A percentile compares a stretch with the other conserved stretches of the same genome.
These are phyloP conservation scores for Aureobasidium sp. DNA, from an alignment of 2,329 filamentous ascomycete species.

Conservation along the genomic window DNA sequence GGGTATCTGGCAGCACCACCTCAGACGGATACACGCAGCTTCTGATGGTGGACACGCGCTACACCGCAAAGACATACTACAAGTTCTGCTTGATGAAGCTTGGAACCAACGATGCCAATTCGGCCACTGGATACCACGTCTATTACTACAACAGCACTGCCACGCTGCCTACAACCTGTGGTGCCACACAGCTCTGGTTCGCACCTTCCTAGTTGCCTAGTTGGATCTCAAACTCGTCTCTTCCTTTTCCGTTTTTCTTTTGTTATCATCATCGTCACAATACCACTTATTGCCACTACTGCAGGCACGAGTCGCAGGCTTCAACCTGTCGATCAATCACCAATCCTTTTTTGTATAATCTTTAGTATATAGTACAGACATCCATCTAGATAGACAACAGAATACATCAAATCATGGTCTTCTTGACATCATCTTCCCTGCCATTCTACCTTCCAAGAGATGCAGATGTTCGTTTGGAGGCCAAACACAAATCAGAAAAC, in stretches of 20 bases:
- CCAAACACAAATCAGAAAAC: too few species aligned
- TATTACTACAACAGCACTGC: slow-evolving; percentile 9
- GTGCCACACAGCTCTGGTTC: slow-evolving; percentile 3
- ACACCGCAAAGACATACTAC: slow-evolving; percentile 4
- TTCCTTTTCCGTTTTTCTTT: background rate
- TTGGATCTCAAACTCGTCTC: background rate
- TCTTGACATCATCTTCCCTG: too few species aligned
- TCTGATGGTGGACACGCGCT: slow-evolving; percentile 11
- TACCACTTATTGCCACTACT: background rate
- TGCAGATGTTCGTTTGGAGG: background rate
- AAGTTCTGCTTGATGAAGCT: slow-evolving; percentile 9
- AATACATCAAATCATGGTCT: background rate
- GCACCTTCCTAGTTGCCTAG: slow-evolving; percentile 10
- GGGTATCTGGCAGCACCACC: background rate
- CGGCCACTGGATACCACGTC: slow-evolving; percentile 9
- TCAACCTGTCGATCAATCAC: background rate
- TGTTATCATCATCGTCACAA: background rate
- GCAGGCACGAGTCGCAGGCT: background rate
- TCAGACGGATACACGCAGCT: slow-evolving; percentile 15
- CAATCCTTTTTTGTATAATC: slow-evolving; percentile 4
- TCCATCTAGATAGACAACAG: background rate
- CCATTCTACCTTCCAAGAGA: background rate
- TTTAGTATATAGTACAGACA: slow-evolving; percentile 9
- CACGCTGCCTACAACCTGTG: background rate
- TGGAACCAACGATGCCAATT: slow-evolving; percentile 2